These are phyloP conservation scores for Phytopythium mirpurense DNA, from an alignment of 352 stramenopile genomes.

Conservation along the genomic window DNA sequence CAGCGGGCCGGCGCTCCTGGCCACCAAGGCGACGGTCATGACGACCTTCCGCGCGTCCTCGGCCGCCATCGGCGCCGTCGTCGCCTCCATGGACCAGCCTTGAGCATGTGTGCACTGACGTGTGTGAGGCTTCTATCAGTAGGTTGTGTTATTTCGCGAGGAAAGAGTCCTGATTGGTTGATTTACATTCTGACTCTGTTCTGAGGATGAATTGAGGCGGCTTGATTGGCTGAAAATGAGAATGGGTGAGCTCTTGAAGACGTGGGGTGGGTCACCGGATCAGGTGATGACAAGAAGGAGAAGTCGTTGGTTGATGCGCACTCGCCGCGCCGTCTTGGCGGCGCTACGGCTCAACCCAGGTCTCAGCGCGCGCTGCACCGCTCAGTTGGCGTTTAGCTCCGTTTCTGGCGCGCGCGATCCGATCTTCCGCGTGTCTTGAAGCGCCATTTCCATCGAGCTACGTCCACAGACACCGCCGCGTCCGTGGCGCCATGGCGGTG, in stretches of 20 bases:
- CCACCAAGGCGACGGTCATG: conserved; percentile 55
- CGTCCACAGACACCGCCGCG: background rate
- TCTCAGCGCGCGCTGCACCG: too few species aligned
- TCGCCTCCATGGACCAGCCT: conserved; percentile 52
- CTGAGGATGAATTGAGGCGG: background rate
- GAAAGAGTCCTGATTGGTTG: background rate
- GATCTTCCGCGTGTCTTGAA: background rate
- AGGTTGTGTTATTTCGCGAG: conserved; percentile 2
- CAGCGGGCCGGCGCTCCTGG: conserved; percentile 60
- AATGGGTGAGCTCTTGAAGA: background rate
- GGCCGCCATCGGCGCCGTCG: conserved; percentile 61
- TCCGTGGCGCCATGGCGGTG: background rate
- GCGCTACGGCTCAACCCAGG: background rate
- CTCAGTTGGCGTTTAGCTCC: background rate
- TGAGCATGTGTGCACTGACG: background rate
- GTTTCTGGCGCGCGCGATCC: background rate
- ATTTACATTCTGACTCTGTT: background rate
- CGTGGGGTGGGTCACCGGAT: background rate
- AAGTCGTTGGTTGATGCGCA: too few species aligned
- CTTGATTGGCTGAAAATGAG: background rate
- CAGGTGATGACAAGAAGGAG: too few species aligned
- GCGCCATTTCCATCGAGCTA: background rate
- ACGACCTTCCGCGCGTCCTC: conserved; percentile 68
- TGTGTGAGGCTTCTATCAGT: background rate
- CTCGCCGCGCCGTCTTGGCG: background rate